A percentile compares a stretch with the other conserved stretches of the same genome.
phyloP scores from a whole-genome alignment of 768 basidiomycete species.

The Boletus rubroflammeus region DNA sequence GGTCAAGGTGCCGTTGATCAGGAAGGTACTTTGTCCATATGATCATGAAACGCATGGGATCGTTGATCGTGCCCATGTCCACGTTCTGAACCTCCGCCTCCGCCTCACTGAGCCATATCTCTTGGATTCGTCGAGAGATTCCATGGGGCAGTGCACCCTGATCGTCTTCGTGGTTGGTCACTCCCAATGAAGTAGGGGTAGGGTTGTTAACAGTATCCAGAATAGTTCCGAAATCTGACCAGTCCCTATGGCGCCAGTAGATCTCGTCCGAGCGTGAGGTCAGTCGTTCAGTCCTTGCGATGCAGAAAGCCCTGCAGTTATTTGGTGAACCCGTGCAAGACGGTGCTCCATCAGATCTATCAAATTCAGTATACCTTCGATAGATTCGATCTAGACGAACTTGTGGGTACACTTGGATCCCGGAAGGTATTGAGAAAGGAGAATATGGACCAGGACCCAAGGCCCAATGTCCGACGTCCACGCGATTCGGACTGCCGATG shows the following conservation, averaged over 20 bases:
- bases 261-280: too few relatives aligned
- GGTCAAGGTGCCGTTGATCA: neutral
- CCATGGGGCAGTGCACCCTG: neutral
- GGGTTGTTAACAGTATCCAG: neutral
- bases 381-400: neutral
- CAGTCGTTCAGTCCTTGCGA: too few relatives aligned
- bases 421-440: neutral
- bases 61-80: neutral
- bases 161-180: neutral
- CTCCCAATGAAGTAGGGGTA: neutral
- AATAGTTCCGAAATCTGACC: neutral
- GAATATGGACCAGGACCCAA: neutral
- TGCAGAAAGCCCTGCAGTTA: neutral
- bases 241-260: neutral
- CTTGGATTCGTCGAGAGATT: neutral
- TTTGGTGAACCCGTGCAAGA: neutral
- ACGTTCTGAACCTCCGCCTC: neutral
- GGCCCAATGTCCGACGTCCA: neutral
- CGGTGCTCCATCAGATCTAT: neutral
- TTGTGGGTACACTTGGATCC: neutral
- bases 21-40: neutral
- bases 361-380: neutral
- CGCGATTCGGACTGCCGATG: neutral
- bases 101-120: neutral
- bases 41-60: neutral